phyloP scores from a whole-genome alignment of 1,139 yeast genomes.

The Pichia sp. region DNA sequence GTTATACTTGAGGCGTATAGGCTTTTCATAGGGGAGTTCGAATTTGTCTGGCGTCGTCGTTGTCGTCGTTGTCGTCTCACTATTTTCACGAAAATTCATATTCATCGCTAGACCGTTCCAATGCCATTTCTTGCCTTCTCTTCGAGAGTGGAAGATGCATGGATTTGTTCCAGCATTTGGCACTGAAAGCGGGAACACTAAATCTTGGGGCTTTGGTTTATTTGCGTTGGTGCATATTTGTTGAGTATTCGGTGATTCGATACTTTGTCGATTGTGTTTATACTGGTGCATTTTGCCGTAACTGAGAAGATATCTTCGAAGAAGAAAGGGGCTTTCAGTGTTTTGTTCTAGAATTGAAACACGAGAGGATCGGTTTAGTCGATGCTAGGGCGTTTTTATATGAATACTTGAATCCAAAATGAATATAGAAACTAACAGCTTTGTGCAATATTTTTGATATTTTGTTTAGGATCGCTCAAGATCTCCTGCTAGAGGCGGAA shows the following conservation, averaged over 20 bases:
- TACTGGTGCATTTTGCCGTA: neutral
- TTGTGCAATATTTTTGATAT: neutral
- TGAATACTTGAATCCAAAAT: neutral
- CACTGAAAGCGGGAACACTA: neutral
- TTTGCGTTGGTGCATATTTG: constrained; percentile 1
- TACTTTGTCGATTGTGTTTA: constrained; percentile 5
- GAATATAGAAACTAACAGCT: constrained; percentile 7
- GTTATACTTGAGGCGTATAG: neutral
- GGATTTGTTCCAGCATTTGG: neutral
- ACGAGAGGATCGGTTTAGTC: neutral
- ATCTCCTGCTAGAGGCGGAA: constrained; percentile 33
- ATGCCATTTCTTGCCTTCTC: neutral
- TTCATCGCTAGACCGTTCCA: neutral
- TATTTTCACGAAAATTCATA: neutral
- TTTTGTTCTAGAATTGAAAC: too few relatives aligned
- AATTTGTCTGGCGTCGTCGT: neutral
- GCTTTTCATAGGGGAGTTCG: neutral
- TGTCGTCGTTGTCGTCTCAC: too few relatives aligned
- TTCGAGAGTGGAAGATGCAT: neutral
- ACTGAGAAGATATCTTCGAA: neutral
- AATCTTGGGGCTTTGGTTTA: neutral
- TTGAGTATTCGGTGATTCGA: constrained; percentile 4
- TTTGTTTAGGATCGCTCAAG: constrained; percentile 32
- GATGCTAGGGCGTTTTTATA: neutral
- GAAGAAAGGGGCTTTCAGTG: too few relatives aligned